These are phyloP conservation scores for Gaultheria prostrata DNA, from an alignment of 148 eudicot species.

Conservation along the genomic window DNA sequence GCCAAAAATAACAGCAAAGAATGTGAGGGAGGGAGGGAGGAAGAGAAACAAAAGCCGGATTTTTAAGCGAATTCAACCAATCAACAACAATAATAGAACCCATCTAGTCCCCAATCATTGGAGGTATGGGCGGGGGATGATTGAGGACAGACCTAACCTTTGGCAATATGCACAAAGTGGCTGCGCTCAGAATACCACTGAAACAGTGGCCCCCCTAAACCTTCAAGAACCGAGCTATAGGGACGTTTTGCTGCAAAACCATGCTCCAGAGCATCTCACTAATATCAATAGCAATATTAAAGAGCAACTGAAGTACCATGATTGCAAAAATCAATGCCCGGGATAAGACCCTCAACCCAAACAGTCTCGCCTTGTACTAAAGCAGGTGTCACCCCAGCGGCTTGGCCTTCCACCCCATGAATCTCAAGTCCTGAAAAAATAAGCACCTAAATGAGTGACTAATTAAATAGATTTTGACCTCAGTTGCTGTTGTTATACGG, in stretches of 20 bases:
- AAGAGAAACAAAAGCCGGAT: neutral
- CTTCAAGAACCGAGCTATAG: too few species aligned
- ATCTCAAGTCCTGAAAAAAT: slow-evolving; percentile 27
- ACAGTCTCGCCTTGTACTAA: slow-evolving; percentile 57
- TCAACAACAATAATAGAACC: too few species aligned
- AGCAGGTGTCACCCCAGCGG: slow-evolving; percentile 27
- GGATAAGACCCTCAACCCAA: slow-evolving; percentile 96
- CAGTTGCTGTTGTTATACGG: slow-evolving; percentile 3
- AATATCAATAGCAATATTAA: neutral
- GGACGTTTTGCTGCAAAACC: too few species aligned
- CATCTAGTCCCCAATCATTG: too few species aligned
- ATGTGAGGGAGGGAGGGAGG: neutral
- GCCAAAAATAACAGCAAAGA: neutral
- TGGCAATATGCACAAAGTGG: too few species aligned
- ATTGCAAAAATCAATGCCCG: slow-evolving; percentile 98
- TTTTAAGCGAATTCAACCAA: neutral
- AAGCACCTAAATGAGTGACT: neutral
- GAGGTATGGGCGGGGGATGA: too few species aligned
- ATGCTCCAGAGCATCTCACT: too few species aligned
- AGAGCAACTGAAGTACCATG: slow-evolving; percentile 56
- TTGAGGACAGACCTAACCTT: too few species aligned
- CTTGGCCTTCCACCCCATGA: slow-evolving; percentile 23
- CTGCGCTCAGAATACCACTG: too few species aligned
- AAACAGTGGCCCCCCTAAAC: too few species aligned
- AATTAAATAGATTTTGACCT: neutral